phyloP scores from a whole-genome alignment of 495 filamentous ascomycete genomes.

The Aspergillus saccharolyticus region DNA sequence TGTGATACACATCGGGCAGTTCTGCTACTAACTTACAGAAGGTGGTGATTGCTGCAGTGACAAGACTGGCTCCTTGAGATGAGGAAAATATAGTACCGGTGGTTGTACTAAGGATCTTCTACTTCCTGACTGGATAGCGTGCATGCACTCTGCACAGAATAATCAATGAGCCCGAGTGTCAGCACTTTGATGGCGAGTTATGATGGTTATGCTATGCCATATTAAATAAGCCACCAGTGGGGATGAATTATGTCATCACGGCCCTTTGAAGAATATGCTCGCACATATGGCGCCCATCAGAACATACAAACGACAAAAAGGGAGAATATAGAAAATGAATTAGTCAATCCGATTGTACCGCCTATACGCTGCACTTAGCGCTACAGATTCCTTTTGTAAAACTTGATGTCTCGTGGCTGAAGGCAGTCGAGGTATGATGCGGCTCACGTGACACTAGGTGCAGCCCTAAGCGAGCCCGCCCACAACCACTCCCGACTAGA shows the following conservation, averaged over 20 bases:
- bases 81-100: too few relatives aligned
- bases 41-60: too few relatives aligned
- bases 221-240: neutral
- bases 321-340: neutral
- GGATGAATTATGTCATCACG: neutral
- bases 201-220: neutral
- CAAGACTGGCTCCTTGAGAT: too few relatives aligned
- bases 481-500: slow-evolving; percentile 38
- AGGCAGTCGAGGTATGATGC: neutral
- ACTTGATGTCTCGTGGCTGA: neutral
- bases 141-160: neutral
- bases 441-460: slow-evolving; percentile 26
- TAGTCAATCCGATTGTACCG: neutral
- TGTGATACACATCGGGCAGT: too few relatives aligned
- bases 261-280: neutral
- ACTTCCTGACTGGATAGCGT: neutral
- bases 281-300: neutral
- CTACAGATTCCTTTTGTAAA: neutral
- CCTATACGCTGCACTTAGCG: neutral
- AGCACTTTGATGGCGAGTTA: neutral
- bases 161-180: neutral
- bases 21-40: too few relatives aligned
- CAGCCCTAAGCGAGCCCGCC: slow-evolving; percentile 47
- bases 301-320: neutral
- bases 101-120: too few relatives aligned